Base-by-base conservation (phyloP, 2,329 filamentous ascomycete species). In the Colletotrichum shisoi region DNA sequence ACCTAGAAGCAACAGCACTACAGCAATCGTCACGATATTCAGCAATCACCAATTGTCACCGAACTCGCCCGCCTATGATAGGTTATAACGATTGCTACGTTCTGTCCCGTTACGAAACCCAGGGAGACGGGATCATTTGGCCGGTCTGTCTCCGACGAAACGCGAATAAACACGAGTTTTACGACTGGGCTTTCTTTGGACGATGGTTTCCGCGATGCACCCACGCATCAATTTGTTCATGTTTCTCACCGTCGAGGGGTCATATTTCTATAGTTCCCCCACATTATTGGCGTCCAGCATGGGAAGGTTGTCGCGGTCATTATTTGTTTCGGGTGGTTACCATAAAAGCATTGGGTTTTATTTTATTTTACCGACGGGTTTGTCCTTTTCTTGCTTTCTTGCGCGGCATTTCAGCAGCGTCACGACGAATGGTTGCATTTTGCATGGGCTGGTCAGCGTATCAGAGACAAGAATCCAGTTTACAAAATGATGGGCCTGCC, bases 231-330 rank as follows among this genome's bases (percentile, higher is more conserved):
- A 6, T 46, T 46, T 37, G 45, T 56, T 31, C 21, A 44, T n/a
- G 17, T 37, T 49, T 51, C 12, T 40, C 39, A 12, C 34, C 17
- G 42, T 63, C 34, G 12, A 24, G 34, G 27, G 17, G 31, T 19
- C 49, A 40, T 24, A 37, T 49, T 44, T 42, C 34, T 48, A n/a
- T 6, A 7, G 9, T 34, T 2, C 31, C 15, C 31, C 40, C 21
- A 48, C 60, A 53, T 57, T 53, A 52, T 39, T 46, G 53, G 63
- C 60, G 60, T 62, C 57, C 31, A n/a, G 58, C 58, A 54, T 61
- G 21, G 24, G 24, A 37, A 49, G 5, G 27, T 9, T 42, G 17
- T 37, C 11, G 19, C 17, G 11, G 11, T n/a, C 19, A 6, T 21
- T 39, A 21, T 48, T 34, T 37, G 34, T 37, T 54, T 4, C 12